Evolutionary conservation across 202 grass and related monocot species (phyloP), one percentile per base, ranked within the genome.

Genomic region (Panicum virgatum): DNA sequence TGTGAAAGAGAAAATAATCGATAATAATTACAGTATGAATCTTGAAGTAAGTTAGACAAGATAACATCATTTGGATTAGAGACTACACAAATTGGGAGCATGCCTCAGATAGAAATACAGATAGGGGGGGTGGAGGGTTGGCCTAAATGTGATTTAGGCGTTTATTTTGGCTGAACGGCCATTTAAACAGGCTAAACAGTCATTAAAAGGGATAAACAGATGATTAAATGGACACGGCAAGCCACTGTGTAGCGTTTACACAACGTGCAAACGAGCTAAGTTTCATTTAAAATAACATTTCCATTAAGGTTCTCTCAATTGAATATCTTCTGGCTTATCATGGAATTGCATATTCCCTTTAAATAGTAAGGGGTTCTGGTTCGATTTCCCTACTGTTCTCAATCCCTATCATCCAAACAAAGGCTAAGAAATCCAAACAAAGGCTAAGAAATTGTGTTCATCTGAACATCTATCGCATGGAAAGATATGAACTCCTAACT

Each of bases 71-170:
- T 73, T 9, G 23, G 18, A 53, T 40, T 46, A 56, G 19, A 73
- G 27, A 73, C 27, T 73, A 80, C 47, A 64, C 9, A 86, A 36
- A 3, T 46, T 81, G 69, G 29, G 62, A 62, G 74, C 57, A 77
- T 12, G 16, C 40, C 59, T 36, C 56, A 37, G 60, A 34, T 27
- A 63, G 69, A 30, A 80, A 82, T 62, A 68, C 52, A 76, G 46
- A 19, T 19, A 53, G 18, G 58, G 15, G 58, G 15, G 32, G 32
- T 4, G 32, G 3, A 34, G 3, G 3, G 32, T 34, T 34, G 3
- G 32, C 32, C 32, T 34, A 3, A 34, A 34, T 4, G 32, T 4
- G 4, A 34, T 34, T 34, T 34, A 4, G 32, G 3, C 4, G 4
- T 34, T 34, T 34, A 34, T 34, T 34, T 34, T 34, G 32, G 32